phyloP scores from a whole-genome alignment of 75 land plant species.

The Pinus taeda region DNA sequence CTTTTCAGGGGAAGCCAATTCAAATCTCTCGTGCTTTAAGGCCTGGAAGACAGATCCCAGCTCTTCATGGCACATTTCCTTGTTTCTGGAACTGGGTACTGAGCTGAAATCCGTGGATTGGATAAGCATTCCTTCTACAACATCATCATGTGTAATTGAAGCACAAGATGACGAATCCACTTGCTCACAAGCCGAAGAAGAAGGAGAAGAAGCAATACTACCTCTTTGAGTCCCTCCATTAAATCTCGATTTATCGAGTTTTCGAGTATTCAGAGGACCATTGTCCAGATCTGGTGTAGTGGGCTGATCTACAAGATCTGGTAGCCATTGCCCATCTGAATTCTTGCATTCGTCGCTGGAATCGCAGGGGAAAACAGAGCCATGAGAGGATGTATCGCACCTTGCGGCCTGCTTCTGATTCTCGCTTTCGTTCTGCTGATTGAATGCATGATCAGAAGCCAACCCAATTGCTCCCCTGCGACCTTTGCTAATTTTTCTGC shows the following conservation, averaged over 20 bases:
- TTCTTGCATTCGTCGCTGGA: slow-evolving; percentile 2
- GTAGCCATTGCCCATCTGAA: neutral
- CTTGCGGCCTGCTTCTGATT: slow-evolving; percentile 2
- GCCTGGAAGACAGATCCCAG: neutral
- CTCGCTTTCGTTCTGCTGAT: neutral
- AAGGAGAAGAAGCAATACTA: slow-evolving; percentile 1
- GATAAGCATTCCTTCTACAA: slow-evolving; percentile 4
- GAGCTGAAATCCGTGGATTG: slow-evolving; percentile 4
- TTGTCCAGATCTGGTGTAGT: slow-evolving; percentile 10
- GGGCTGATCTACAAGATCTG: slow-evolving; percentile 6
- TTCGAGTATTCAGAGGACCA: neutral
- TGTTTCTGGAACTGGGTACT: neutral
- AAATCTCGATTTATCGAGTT: neutral
- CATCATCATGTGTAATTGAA: slow-evolving; percentile 2
- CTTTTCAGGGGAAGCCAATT: neutral
- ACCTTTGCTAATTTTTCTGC: neutral
- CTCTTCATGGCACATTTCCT: neutral
- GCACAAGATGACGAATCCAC: slow-evolving; percentile 5
- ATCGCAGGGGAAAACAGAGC: neutral
- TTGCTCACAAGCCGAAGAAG: slow-evolving; percentile 2
- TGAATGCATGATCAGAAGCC: neutral
- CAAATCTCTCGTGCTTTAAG: neutral
- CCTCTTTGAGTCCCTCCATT: no score
- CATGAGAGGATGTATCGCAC: slow-evolving; percentile 1
- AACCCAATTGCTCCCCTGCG: neutral